Base-by-base conservation (phyloP, 2,329 filamentous ascomycete genomes). In the Lecanicillium sp. region DNA sequence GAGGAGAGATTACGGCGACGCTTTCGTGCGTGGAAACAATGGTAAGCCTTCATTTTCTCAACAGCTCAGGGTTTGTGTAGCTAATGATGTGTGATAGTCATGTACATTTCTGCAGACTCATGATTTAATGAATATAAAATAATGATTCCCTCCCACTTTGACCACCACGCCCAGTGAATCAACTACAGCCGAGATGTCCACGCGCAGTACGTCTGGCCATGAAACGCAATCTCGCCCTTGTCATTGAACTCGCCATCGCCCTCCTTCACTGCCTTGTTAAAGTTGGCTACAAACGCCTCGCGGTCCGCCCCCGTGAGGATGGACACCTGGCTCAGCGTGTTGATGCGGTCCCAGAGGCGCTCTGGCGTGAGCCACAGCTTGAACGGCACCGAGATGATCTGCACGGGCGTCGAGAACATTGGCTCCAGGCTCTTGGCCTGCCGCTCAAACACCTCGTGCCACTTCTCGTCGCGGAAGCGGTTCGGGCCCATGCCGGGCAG, bases 21-120 rank as follows among this genome's bases (percentile, higher is more conserved):
- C 91, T 5, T 97, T 97, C 66, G 87, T 97, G 50, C 80, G 91
- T 66, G 91, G 91, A 58, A 97, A 97, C 71, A 97, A 97, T 62
- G 91, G 91, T 94, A 58, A 61, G 70, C 58, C 30, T 23, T 17
- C 9, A 7, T 30, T 4, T 5, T 14, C 12, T 29, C 4, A 12
- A 15, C 15, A 19, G 14, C 32, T 12, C 15, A 14, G 15, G n/a
- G 7, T 27, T 37, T 17, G 35, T 29, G 9, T 30, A 19, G 23
- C 44, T 49, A 40, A 43, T 23, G n/a, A 4, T 14, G 6, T n/a
- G 24, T n/a, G 29, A 26, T 14, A 85, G 81, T 85, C 51, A 85
- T 84, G 81, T 85, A 85, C 58, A 85, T 85, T 55, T 83, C 81
- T 21, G 81, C 81, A 51, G 81, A 84, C 58, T 78, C 67, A 47